Evolutionary conservation across 176 grass and related monocot species (phyloP).

Genomic region (Aegilops tauschii): DNA sequence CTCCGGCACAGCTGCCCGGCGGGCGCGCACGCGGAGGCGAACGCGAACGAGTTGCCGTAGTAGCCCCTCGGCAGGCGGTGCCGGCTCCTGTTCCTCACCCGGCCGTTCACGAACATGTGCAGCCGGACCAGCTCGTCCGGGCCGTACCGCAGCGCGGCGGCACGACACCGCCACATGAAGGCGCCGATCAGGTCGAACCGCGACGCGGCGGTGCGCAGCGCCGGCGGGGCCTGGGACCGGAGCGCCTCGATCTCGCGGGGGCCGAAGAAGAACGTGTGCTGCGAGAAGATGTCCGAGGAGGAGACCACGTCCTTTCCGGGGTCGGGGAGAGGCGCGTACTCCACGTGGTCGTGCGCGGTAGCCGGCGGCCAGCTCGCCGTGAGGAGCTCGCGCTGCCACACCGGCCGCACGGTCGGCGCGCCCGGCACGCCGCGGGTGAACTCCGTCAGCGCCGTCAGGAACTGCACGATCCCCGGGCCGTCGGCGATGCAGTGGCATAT

Average conservation of each 20-base stretch:
- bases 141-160: constrained; percentile 27
- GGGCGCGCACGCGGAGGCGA: not conserved
- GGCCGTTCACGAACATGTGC: constrained; percentile 28
- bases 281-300: not conserved
- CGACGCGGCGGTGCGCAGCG: not conserved
- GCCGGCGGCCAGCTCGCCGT: not conserved
- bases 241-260: not conserved
- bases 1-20: not conserved
- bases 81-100: constrained; percentile 2
- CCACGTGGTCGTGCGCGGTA: constrained; percentile 18
- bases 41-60: constrained; percentile 39
- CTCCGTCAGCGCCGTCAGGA: constrained; percentile 22
- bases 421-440: constrained; percentile 10
- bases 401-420: constrained; percentile 26
- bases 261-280: not conserved
- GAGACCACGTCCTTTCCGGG: not conserved
- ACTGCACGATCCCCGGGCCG: constrained; percentile 26
- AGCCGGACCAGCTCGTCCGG: not conserved
- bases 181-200: constrained; percentile 38
- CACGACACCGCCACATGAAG: constrained; percentile 39
- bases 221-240: not conserved
- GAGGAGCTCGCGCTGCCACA: constrained; percentile 35
- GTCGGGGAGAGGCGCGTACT: constrained; percentile 24
- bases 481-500: constrained; percentile 43
- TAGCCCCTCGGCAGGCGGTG: constrained; percentile 25